Evolutionary conservation across 164 flowering plant species (phyloP).

Genomic region (Dillenia turbinata): DNA sequence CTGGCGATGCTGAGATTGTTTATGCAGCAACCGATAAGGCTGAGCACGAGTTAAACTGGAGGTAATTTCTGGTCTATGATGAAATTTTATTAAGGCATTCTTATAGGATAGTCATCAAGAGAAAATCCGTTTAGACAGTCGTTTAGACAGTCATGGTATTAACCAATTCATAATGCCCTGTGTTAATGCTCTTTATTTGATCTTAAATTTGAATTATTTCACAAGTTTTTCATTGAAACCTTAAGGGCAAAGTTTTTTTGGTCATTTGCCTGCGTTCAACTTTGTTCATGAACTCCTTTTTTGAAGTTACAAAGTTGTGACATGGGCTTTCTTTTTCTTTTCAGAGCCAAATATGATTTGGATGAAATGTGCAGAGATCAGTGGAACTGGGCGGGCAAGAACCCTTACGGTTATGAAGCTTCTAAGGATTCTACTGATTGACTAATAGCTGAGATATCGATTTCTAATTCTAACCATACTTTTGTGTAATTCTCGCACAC

Average conservation of each 20-base stretch:
- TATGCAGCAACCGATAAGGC: constrained; percentile 87
- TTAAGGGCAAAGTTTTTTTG: neutral
- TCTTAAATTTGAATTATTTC: neutral
- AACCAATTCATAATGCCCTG: neutral
- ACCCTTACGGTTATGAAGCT: constrained; percentile 76
- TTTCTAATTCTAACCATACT: too few relatives aligned
- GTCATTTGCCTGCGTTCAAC: neutral
- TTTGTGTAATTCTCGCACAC: too few relatives aligned
- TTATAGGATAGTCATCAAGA: neutral
- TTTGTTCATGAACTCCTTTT: neutral
- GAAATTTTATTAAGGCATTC: too few relatives aligned
- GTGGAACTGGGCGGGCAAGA: constrained; percentile 98
- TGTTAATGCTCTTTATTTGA: neutral
- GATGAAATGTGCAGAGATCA: constrained; percentile 92
- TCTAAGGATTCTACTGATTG: constrained; percentile 15
- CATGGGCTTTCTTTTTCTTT: neutral
- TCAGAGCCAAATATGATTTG: constrained; percentile 86
- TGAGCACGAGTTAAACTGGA: constrained; percentile 82
- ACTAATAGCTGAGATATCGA: neutral
- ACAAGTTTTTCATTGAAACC: too few relatives aligned
- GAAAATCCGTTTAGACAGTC: neutral
- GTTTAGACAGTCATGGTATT: neutral
- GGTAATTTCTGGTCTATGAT: constrained; percentile 45
- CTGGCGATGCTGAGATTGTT: constrained; percentile 92
- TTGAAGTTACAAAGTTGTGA: too few relatives aligned